Evolutionary conservation across 345 rosid genomes (phyloP).

Genomic region (Sisymbrium irio): DNA sequence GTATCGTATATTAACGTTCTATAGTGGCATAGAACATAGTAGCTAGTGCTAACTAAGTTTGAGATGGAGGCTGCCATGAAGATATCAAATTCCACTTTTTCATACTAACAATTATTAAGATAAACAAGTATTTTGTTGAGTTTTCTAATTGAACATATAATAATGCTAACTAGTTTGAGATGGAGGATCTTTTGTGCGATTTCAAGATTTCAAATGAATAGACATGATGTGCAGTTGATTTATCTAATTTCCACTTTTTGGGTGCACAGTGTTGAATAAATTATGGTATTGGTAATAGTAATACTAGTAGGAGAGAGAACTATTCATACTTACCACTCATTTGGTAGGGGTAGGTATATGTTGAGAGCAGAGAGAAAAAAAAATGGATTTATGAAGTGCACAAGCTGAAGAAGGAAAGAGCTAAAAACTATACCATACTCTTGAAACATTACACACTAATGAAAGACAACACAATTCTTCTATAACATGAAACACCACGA

Average conservation of each 20-base stretch:
- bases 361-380: background rate
- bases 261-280: background rate
- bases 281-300: background rate
- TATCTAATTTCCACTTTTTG: background rate
- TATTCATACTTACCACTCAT: slow-evolving; percentile 2
- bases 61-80: background rate
- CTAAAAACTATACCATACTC: background rate
- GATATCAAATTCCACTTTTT: background rate
- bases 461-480: background rate
- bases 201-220: slow-evolving; percentile 8
- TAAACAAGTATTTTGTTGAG: background rate
- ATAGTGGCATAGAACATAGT: background rate
- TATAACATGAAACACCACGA: background rate
- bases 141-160: background rate
- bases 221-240: slow-evolving; percentile 20
- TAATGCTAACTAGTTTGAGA: background rate
- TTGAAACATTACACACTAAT: background rate
- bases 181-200: background rate
- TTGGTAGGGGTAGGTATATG: slow-evolving; percentile 17
- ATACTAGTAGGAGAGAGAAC: slow-evolving; percentile 7
- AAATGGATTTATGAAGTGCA: background rate
- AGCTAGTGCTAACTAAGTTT: background rate
- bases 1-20: background rate
- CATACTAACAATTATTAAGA: background rate
- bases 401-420: background rate